A percentile compares a stretch with the other conserved stretches of the same genome.
Evolutionary conservation across 2,329 filamentous ascomycete genomes (phyloP).

Genomic region (Aspergillus sp.): DNA sequence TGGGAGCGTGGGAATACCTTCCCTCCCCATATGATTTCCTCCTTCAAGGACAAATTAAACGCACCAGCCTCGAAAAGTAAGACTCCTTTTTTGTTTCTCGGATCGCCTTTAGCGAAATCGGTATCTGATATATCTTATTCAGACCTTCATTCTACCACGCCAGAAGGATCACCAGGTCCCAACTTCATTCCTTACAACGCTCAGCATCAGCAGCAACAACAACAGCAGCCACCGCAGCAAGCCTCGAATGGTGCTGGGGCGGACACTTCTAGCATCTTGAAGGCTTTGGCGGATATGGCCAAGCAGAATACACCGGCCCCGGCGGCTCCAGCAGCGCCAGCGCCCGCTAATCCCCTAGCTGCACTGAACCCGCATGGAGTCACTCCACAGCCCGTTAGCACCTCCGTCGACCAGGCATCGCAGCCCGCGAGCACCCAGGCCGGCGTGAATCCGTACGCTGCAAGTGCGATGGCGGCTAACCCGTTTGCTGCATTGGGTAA

Average conservation of each 20-base stretch:
- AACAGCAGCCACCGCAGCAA: constrained; percentile 15
- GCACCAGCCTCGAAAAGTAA: constrained; percentile 57
- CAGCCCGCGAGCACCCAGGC: constrained; percentile 40
- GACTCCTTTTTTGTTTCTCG: constrained; percentile 29
- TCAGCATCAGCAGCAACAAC: constrained; percentile 21
- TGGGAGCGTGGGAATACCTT: constrained; percentile 97
- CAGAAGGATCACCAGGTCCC: constrained; percentile 46
- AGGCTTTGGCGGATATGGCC: constrained; percentile 71
- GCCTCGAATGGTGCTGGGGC: constrained; percentile 32
- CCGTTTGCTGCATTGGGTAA: constrained; percentile 42
- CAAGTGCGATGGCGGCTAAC: constrained; percentile 38
- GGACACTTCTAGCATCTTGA: constrained; percentile 61
- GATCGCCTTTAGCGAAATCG: constrained; percentile 1
- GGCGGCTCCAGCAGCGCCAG: constrained; percentile 27
- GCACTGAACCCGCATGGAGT: constrained; percentile 42
- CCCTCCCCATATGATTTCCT: constrained; percentile 65
- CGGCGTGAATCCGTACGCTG: constrained; percentile 50
- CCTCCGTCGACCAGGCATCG: constrained; percentile 39
- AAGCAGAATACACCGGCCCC: constrained; percentile 58
- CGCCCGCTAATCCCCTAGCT: constrained; percentile 38
- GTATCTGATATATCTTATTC: constrained; percentile 24
- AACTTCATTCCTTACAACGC: constrained; percentile 34
- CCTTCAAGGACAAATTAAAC: constrained; percentile 73
- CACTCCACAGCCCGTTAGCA: constrained; percentile 30
- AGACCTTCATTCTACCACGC: constrained; percentile 63